Evolutionary conservation across 192 early-diverging fungal genomes (phyloP), one percentile per base, ranked within the genome.

Genomic region (Backusella luteola): DNA sequence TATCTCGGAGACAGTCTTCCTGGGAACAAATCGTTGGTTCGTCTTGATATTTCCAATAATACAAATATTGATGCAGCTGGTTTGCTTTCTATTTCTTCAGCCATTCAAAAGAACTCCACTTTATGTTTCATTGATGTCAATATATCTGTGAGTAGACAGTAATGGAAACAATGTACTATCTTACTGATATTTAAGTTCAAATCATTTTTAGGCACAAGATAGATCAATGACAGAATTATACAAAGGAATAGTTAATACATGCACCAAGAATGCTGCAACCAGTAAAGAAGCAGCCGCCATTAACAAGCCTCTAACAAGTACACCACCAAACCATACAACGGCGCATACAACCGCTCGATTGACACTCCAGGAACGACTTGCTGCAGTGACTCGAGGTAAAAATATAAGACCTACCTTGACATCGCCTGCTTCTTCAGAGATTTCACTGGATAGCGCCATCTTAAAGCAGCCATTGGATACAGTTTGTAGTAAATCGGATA

Each of bases 31-130:
- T 68, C 85, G 29, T 80, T 97, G n/a, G 83, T 84, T 72, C 85
- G 89, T 68, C 87, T 97, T 75, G 93, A 96, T 76, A 81, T 97
- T 29, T 90, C 92, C 7, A 82, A 87, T n/a, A 97, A 97, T 81
- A 88, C 91, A 9, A 83, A 79, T 1, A 93, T 97, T 35, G 91
- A 92, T 38, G 80, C 95, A 74, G 94, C 92, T 1, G 96, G 96
- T 6, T 78, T 94, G 6, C 91, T 96, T 87, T 94, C 95, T 6
- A 82, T 97, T 19, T 85, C 93, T 5, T 91, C 90, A 7, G 92
- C 91, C 19, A 85, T 96, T 32, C 90, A 91, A 70, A 90, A 93
- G 79, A 97, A 95, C 79, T 79, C 83, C 32, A 91, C 90, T 67
- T 74, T 97, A 49, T 89, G 90, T n/a, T 89, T 87, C 70, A 78